Base-by-base conservation (phyloP, 164 flowering plant species). In the Chimonanthus salicifolius region DNA sequence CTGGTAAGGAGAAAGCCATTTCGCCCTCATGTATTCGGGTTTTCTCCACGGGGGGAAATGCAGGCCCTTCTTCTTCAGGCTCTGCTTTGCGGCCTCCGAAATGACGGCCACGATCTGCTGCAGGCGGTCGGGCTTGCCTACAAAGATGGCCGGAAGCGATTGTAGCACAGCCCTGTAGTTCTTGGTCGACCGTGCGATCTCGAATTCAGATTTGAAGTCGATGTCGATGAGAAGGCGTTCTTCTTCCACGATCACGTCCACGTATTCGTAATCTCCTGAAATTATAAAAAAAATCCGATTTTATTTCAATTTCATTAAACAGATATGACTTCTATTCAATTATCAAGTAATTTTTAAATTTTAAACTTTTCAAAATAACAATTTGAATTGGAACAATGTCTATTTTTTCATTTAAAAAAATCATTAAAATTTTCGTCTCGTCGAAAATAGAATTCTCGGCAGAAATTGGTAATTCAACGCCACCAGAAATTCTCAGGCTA, bases 1-100 rank as follows among this genome's bases (percentile, higher is more conserved):
- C 20, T 62, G 50, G 77, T 81, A 79, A 47, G 92, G 84, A 51
- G 98, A 83, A 51, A 91, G 88, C 97, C 97, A 92, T 74, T 92
- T 92, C 48, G 97, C 87, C 54, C 79, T 77, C 71, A 94, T 84
- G 79, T 93, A 93, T 20, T 89, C 97, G 0, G 87, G 85, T 62
- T 85, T 89, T 49, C 98, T 78, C 98, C 98, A 92, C 0, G 98
- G 98, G 5, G 97, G 97, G 64, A 91, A 67, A 58, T 82, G 96
- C 89, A 94, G 87, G 0, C 94, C 98, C 75, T 88, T 92, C 88
- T 91, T 92, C 88, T 90, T 92, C 76, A 94, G 74, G 82, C 95
- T 91, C 84, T 82, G 90, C 58, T 78, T 90, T 1, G 93, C 94
- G 0, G 94, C 98, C 65, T 94, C 98, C 1, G 97, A 85, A 1